These are phyloP conservation scores for Fragilaria radians DNA, from an alignment of 108 stramenopile species.

Conservation along the genomic window DNA sequence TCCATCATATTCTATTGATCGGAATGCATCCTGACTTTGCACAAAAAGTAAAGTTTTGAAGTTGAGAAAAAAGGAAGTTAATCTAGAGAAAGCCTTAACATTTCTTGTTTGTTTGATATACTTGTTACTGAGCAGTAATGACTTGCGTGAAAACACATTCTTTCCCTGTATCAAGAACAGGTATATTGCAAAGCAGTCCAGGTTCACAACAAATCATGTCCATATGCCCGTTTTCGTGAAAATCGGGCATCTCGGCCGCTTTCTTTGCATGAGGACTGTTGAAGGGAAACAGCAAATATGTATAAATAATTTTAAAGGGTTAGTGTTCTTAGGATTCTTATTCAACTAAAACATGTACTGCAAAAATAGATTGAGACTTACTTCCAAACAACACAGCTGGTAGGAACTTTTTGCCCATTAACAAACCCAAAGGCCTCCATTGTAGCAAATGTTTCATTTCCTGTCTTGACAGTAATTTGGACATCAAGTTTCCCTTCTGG, in stretches of 20 bases:
- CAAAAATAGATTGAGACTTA: neutral
- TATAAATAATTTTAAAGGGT: neutral
- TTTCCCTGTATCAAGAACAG: conserved; percentile 35
- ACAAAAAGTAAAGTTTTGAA: no score
- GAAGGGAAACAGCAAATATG: conserved; percentile 18
- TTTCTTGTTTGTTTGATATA: no score
- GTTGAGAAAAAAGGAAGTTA: no score
- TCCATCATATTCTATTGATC: no score
- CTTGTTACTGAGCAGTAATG: no score
- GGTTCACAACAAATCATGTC: conserved; percentile 88
- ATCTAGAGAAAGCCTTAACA: no score
- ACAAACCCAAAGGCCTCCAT: conserved; percentile 39
- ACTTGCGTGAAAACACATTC: conserved; percentile 46
- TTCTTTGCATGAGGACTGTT: conserved; percentile 51
- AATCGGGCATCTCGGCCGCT: conserved; percentile 64
- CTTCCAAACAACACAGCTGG: conserved; percentile 63
- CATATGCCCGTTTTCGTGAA: conserved; percentile 63
- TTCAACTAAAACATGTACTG: neutral
- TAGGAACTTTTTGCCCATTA: conserved; percentile 41
- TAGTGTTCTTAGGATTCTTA: neutral
- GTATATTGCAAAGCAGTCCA: conserved; percentile 37
- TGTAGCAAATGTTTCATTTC: conserved; percentile 23
- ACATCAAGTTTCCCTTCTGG: conserved; percentile 40
- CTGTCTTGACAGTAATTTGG: conserved; percentile 37
- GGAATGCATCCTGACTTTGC: no score